Base-by-base conservation (phyloP, 371 early-diverging fungal genomes). In the Sporodiniella umbellata region DNA sequence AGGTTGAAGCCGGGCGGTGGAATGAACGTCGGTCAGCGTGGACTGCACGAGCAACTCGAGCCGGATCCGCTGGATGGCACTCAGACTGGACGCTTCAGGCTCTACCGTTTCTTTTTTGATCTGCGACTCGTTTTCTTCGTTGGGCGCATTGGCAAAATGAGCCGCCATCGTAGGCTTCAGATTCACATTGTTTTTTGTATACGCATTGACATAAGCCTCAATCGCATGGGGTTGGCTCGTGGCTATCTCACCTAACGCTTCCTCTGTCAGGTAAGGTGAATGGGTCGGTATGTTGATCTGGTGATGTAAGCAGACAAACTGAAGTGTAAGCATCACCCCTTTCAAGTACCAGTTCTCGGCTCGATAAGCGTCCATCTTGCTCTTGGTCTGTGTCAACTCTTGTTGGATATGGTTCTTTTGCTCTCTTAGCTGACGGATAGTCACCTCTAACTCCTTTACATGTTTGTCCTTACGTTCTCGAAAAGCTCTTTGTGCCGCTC, bases 401-500 rank as follows among this genome's bases (percentile, higher is more conserved):
- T 68, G 52, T 1, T 48, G 25, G 3, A 63, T 45, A 23, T 62
- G 55, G 37, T 74, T 62, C 33, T 76, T 64, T 45, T 66, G 75
- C 28, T 85, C 83, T 26, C 79, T 66, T 22, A 89, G 62, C n/a
- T 75, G 75, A 42, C 77, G 70, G 48, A 89, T 83, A 3, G 79
- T 73, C 22, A 57, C 66, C 54, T 89, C 89, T 12, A 89, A 64
- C 7, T 81, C 73, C 23, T 74, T 63, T 12, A 87, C 56, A 45
- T 89, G 84, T n/a, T 76, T 61, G 58, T 88, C 86, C 62, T 87
- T 87, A 39, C 89, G 82, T 60, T 89, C 87, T 15, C 89, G 74
- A 55, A 89, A 89, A 1, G 89, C 89, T 2, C 89, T 65, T 56
- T 89, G 89, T 0, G 89, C 89, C 7, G 88, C 89, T 30, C 89